A percentile compares a stretch with the other conserved stretches of the same genome.
Conservation (phyloP, 2,329 filamentous ascomycete species). For the Aureobasidium vineae region DNA sequence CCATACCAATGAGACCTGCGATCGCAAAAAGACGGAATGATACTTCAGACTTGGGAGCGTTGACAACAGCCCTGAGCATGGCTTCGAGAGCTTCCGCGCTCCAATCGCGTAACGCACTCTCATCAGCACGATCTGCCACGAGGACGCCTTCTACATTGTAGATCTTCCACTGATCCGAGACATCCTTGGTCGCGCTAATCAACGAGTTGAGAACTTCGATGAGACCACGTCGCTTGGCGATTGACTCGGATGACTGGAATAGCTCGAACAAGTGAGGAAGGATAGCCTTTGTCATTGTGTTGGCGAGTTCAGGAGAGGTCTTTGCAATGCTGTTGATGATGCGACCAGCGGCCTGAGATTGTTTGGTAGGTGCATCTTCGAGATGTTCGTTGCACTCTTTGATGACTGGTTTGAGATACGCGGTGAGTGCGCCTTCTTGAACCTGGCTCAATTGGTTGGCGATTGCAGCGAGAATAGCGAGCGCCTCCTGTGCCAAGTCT, state of each 20-base stretch:
- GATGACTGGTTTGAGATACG: conserved; percentile 60
- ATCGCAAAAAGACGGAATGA: conserved; percentile 50
- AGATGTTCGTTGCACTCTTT: conserved; percentile 68
- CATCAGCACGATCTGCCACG: conserved; percentile 30
- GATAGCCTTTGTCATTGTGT: conserved; percentile 55
- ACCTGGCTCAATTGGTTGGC: conserved; percentile 55
- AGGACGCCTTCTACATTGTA: conserved; percentile 28
- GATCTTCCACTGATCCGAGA: conserved; percentile 57
- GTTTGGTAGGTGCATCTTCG: conserved; percentile 66
- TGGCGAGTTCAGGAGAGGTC: conserved; percentile 55
- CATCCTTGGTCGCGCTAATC: conserved; percentile 56
- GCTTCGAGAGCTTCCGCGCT: conserved; percentile 44
- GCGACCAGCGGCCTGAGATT: conserved; percentile 62
- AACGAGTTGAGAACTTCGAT: conserved; percentile 60
- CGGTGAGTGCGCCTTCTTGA: conserved; percentile 49
- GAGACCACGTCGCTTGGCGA: conserved; percentile 61
- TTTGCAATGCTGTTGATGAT: conserved; percentile 59
- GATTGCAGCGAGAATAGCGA: conserved; percentile 56
- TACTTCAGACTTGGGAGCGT: conserved; percentile 49
- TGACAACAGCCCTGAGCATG: conserved; percentile 46
- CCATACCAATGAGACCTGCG: conserved; percentile 46
- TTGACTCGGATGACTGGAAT: conserved; percentile 60
- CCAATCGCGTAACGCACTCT: conserved; percentile 44
- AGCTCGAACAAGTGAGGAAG: conserved; percentile 59
- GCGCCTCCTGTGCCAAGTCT: conserved; percentile 59